These are phyloP conservation scores for Penicillium bialowiezense DNA, from an alignment of 495 filamentous ascomycete species.

Conservation along the genomic window DNA sequence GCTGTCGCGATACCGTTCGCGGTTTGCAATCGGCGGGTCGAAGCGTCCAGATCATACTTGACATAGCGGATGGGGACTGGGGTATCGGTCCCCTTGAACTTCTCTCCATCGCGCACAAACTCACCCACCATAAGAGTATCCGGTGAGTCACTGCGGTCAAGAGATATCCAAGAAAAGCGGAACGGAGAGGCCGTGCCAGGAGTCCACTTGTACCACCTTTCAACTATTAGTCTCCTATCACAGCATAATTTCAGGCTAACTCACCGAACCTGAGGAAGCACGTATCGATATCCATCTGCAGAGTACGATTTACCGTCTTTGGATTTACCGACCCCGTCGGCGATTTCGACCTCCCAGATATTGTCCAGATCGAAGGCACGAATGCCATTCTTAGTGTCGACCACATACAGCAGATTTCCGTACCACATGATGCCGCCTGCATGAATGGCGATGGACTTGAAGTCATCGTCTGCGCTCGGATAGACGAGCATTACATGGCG, in stretches of 20 bases:
- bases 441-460: constrained; percentile 26
- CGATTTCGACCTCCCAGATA: constrained; percentile 30
- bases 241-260: background rate
- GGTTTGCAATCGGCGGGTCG: constrained; percentile 13
- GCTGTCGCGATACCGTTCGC: constrained; percentile 14
- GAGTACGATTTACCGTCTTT: constrained; percentile 21
- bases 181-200: constrained; percentile 15
- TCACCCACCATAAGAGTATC: constrained; percentile 23
- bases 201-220: constrained; percentile 17
- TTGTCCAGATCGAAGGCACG: constrained; percentile 32
- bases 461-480: constrained; percentile 27
- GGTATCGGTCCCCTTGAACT: background rate
- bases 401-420: constrained; percentile 30
- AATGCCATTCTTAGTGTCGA: constrained; percentile 29
- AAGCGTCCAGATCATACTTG: constrained; percentile 18
- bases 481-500: constrained; percentile 39
- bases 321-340: constrained; percentile 23
- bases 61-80: constrained; percentile 19
- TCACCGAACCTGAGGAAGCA: constrained; percentile 23
- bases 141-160: constrained; percentile 20
- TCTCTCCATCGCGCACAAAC: constrained; percentile 14
- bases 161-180: constrained; percentile 22
- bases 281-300: constrained; percentile 32
- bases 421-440: constrained; percentile 37
- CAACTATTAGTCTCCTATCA: background rate